A percentile compares a stretch with the other conserved stretches of the same genome.
Conservation (phyloP, 2,329 filamentous ascomycete species). For the Shiraia bambusicola region DNA sequence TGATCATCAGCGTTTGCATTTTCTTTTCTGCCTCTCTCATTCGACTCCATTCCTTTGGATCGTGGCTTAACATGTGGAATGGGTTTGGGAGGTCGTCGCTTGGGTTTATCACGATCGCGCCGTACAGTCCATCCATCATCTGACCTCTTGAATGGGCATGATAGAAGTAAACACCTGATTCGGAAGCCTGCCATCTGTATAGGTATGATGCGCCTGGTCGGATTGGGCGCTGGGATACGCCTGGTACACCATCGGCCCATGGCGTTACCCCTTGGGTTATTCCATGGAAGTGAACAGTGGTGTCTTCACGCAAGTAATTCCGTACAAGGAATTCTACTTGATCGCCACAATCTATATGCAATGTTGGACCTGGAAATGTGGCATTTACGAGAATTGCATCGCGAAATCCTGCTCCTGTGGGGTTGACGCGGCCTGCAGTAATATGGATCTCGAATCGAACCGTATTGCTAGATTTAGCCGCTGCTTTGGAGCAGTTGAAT, state of each 20-base stretch:
- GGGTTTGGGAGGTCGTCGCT: not conserved
- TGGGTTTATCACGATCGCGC: not conserved
- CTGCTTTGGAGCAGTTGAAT: not conserved
- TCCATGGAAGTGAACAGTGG: constrained; percentile 1
- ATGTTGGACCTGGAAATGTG: constrained; percentile 1
- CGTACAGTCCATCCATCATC: constrained; percentile 2
- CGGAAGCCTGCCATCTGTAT: not conserved
- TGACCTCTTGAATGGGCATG: constrained; percentile 1
- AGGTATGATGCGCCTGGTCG: constrained; percentile 1
- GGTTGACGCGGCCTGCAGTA: not conserved
- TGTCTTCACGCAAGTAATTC: constrained; percentile 1
- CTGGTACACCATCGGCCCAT: constrained; percentile 1
- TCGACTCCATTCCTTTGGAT: not conserved
- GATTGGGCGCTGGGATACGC: not conserved
- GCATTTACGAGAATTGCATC: not conserved
- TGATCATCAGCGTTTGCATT: constrained; percentile 2
- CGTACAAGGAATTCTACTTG: constrained; percentile 1
- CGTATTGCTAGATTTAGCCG: not conserved
- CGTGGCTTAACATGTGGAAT: constrained; percentile 2
- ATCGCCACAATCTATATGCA: not conserved
- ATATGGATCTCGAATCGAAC: not conserved
- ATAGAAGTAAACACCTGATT: not conserved
- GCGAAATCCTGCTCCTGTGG: not conserved
- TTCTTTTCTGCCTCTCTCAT: constrained; percentile 2
- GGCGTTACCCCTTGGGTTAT: not conserved